Base-by-base conservation (phyloP, 2,329 filamentous ascomycete species). In the Trichoderma hamatum region DNA sequence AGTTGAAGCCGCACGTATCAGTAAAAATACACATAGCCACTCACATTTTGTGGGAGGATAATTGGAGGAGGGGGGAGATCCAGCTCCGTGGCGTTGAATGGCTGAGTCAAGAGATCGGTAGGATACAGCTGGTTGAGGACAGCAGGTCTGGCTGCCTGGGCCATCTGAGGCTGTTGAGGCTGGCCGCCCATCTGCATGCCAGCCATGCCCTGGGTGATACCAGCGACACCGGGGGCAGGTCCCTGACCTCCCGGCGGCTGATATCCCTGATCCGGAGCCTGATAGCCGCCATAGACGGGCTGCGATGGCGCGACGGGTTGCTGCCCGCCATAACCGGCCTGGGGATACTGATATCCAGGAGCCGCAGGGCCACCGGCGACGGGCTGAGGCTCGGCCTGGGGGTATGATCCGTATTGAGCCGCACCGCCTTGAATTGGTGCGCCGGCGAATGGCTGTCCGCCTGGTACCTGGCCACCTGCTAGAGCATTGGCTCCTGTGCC, bases 1-100 rank as follows among this genome's bases (percentile, higher is more conserved):
- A 88, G 84, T 36, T 36, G 26, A 67, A 4, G 68, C 56, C 58
- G 46, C 51, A 19, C 26, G 21, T 24, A 19, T 30, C 19, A 5
- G 28, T 28, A 39, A 55, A 49, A 16, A 1, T n/a, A 21, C 10
- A 24, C 43, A 16, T 55, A 10, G 55, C 54, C 10, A 49, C 92
- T 84, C 84, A 97, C 95, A 82, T 97, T 97, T 63, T 93, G 89
- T 59, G 96, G 96, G 52, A 99, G 84, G 74, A 97, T 89, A 76
- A 97, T 96, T 19, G 93, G 91, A 69, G 96, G 96, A 39, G 96
- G 96, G 56, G 94, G 93, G 71, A 94, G 87, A 75, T 98, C 95
- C 72, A 99, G 83, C 83, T 98, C 96, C 61, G 91, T 89, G 74
- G 97, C 94, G 78, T 97, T 95, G 83, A 99, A 97, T 30, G 95